phyloP scores from a whole-genome alignment of 139 green algal genomes.

The Micractinium conductrix region DNA sequence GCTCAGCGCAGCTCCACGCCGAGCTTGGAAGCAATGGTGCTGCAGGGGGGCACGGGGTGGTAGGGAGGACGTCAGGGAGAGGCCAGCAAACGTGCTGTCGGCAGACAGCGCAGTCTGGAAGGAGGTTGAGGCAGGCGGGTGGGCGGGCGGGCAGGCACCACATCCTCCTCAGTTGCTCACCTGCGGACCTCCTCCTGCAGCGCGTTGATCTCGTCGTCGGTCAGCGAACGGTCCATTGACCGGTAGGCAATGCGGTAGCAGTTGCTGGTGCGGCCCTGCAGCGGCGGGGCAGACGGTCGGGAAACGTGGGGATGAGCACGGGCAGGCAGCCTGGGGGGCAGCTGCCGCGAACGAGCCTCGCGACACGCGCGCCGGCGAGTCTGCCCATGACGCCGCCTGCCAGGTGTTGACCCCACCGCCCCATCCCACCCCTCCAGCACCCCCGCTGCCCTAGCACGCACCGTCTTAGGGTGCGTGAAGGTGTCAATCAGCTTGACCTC shows the following conservation, averaged over 20 bases:
- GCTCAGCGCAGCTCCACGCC: slow-evolving; percentile 59
- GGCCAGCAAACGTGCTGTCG: not conserved
- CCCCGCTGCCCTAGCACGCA: not conserved
- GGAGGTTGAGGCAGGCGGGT: too few species aligned
- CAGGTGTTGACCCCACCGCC: too few species aligned
- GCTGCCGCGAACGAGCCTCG: too few species aligned
- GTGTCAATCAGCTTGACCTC: slow-evolving; percentile 97
- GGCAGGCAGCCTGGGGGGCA: too few species aligned
- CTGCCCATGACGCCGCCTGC: too few species aligned
- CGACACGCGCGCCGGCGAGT: too few species aligned
- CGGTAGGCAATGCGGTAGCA: slow-evolving; percentile 98
- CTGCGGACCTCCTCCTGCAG: slow-evolving; percentile 86
- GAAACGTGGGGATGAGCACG: too few species aligned
- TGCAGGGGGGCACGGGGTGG: not conserved
- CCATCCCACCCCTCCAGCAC: not conserved
- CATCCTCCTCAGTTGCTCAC: too few species aligned
- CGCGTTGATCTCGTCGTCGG: slow-evolving; percentile 97
- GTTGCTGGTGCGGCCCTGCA: slow-evolving; percentile 78
- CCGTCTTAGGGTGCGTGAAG: slow-evolving; percentile 96
- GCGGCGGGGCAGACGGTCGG: too few species aligned
- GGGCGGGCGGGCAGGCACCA: not conserved
- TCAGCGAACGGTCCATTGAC: slow-evolving; percentile 92
- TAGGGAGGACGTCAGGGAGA: not conserved
- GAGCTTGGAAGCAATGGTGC: slow-evolving; percentile 42
- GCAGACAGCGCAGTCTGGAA: not conserved